Evolutionary conservation across 352 stramenopile species (phyloP), one percentile per base, ranked within the genome.

Genomic region (Pythium aquatile): DNA sequence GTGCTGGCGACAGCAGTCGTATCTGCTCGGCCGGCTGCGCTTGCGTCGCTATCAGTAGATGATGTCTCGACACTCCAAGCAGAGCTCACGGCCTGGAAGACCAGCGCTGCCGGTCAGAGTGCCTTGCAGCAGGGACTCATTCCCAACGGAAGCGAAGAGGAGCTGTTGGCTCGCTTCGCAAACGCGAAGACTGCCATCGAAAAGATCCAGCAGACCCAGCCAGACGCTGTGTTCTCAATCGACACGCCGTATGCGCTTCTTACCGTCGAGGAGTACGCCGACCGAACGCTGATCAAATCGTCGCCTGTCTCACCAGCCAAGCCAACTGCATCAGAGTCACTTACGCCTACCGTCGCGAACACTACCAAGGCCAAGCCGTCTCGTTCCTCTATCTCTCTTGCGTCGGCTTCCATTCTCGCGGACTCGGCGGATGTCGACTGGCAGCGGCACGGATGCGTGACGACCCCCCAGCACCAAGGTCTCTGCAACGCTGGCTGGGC

Each of bases 1-100:
- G 35, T 1, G 4, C 35, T 42, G 35, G 35, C 35, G 35, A 14
- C 35, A 14, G 35, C 8, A 11, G 7, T 42, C 8, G 8, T 16
- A 11, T 42, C 35, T 42, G 35, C 35, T 42, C 35, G 32, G 8
- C 32, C 32, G 32, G 32, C 32, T 9, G 32, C 32, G 35, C 35
- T 16, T 17, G 35, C 35, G 35, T 42, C 35, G 7, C 35, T 42
- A 14, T 42, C 35, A 4, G 35, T 16, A 16, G 10, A 11, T 16
- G 35, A 42, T 11, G 7, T 42, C 8, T 7, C 35, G 6, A 16
- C 35, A 42, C 35, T 54, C 40, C 51, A 42, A 10, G 39, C 37
- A 52, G 65, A 66, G 53, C 61, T 71, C 33, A 6, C 62, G 6
- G 20, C 17, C 8, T 72, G 66, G 66, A 72, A 72, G 37, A 52